phyloP scores from a whole-genome alignment of 495 filamentous ascomycete genomes.

The Tuber calosporum region DNA sequence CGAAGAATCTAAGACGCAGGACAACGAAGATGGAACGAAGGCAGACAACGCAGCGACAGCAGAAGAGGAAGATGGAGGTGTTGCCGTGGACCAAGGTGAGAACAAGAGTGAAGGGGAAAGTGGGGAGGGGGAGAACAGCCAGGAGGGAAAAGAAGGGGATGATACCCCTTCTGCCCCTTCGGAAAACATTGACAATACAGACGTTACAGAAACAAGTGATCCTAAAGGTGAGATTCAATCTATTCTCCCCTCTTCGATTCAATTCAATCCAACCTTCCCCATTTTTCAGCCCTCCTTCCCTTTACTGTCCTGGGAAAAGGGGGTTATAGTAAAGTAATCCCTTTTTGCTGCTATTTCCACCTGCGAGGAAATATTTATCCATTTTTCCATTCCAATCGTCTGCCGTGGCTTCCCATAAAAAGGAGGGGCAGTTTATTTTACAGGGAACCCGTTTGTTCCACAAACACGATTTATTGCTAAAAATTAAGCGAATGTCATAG shows the following conservation, averaged over 20 bases:
- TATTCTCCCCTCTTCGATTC: not conserved
- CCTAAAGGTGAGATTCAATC: not conserved
- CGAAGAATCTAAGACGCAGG: conserved; percentile 21
- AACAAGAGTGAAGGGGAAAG: conserved; percentile 30
- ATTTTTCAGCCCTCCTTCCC: not conserved
- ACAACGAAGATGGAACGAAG: conserved; percentile 11
- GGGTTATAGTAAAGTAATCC: conserved; percentile 5
- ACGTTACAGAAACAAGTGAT: conserved; percentile 14
- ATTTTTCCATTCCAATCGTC: not conserved
- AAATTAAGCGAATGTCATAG: conserved; percentile 1
- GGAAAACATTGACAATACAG: conserved; percentile 2
- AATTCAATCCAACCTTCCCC: not conserved
- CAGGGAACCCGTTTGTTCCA: not conserved
- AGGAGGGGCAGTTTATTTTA: conserved; percentile 4
- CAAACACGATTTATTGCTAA: conserved; percentile 2
- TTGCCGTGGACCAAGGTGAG: conserved; percentile 40
- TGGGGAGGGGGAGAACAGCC: conserved; percentile 36
- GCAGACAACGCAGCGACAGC: conserved; percentile 28
- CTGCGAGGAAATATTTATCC: not conserved
- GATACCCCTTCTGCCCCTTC: not conserved
- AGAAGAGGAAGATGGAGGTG: conserved; percentile 42
- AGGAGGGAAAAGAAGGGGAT: conserved; percentile 6
- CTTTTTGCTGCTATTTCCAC: not conserved
- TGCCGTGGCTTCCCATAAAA: not conserved
- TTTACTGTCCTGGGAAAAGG: not conserved